phyloP scores from a whole-genome alignment of 805 yeast genomes.

The Zygosaccharomyces gambellarensis region DNA sequence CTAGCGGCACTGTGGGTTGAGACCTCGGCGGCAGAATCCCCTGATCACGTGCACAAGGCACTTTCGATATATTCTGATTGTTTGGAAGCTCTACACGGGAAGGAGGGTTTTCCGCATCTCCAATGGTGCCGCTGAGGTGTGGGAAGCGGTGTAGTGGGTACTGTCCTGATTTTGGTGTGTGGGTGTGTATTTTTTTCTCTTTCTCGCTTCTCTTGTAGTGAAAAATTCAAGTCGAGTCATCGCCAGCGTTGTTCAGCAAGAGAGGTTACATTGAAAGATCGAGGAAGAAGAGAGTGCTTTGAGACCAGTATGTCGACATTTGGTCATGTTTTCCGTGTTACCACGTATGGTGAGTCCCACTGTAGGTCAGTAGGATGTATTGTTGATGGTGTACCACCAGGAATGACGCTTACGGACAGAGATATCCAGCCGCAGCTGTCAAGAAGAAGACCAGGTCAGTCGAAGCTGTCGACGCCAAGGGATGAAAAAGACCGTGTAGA shows the following conservation, averaged over 20 bases:
- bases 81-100: no score
- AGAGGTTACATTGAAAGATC: not conserved
- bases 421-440: conserved; percentile 95
- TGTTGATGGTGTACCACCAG: conserved; percentile 98
- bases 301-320: conserved; percentile 57
- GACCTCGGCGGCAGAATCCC: no score
- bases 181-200: not conserved
- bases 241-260: not conserved
- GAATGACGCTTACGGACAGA: conserved; percentile 72
- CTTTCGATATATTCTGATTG: no score
- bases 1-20: no score
- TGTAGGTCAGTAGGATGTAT: conserved; percentile 97
- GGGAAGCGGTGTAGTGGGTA: no score
- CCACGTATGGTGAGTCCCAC: conserved; percentile 98
- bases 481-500: conserved; percentile 90
- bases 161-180: not conserved
- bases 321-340: conserved; percentile 62
- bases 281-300: not conserved
- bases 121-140: no score
- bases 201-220: not conserved
- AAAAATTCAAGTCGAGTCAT: not conserved
- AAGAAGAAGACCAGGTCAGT: conserved; percentile 97
- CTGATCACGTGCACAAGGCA: no score
- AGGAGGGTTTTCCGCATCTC: no score
- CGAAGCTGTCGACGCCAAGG: conserved; percentile 88